Conservation (phyloP, 495 filamentous ascomycete species). For the Pyronema domesticum region DNA sequence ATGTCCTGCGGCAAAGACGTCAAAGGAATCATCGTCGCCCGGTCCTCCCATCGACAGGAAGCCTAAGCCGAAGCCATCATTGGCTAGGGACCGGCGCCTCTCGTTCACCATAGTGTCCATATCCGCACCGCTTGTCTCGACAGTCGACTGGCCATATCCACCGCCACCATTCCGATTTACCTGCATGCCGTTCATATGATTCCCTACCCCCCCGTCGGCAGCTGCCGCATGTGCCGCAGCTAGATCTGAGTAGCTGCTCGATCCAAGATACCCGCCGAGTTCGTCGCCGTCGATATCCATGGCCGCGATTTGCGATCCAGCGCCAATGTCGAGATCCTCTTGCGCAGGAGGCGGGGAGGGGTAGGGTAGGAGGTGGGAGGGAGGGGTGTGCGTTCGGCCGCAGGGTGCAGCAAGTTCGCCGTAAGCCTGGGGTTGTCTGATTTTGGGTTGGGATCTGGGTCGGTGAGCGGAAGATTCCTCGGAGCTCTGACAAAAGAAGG, state of each 20-base stretch:
- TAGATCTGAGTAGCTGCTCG: conserved; percentile 2
- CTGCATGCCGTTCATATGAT: conserved; percentile 14
- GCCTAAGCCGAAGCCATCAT: conserved; percentile 17
- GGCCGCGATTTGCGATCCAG: conserved; percentile 3
- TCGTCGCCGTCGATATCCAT: conserved; percentile 7
- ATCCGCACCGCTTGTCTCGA: conserved; percentile 7
- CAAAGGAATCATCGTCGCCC: conserved; percentile 12
- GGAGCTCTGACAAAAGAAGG: not conserved
- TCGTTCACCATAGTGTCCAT: conserved; percentile 24
- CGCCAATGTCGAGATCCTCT: conserved; percentile 1
- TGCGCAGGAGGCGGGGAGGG: conserved; percentile 3
- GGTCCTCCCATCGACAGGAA: conserved; percentile 11
- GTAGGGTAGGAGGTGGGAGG: not conserved
- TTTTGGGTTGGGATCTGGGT: conserved; percentile 1
- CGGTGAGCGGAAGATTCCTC: not conserved
- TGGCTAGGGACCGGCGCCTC: conserved; percentile 22
- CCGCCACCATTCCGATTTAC: conserved; percentile 1
- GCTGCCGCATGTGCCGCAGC: not conserved
- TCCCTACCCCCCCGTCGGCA: conserved; percentile 1
- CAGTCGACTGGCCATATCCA: conserved; percentile 1
- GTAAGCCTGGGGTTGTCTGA: not conserved
- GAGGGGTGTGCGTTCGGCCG: not conserved
- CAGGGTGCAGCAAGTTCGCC: conserved; percentile 3
- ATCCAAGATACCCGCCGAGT: conserved; percentile 1
- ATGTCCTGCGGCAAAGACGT: not conserved